Percentiles rank a stretch among this genome's conserved stretches.
phyloP scores from a whole-genome alignment of 1,139 yeast genomes.

The Candida sp. region DNA sequence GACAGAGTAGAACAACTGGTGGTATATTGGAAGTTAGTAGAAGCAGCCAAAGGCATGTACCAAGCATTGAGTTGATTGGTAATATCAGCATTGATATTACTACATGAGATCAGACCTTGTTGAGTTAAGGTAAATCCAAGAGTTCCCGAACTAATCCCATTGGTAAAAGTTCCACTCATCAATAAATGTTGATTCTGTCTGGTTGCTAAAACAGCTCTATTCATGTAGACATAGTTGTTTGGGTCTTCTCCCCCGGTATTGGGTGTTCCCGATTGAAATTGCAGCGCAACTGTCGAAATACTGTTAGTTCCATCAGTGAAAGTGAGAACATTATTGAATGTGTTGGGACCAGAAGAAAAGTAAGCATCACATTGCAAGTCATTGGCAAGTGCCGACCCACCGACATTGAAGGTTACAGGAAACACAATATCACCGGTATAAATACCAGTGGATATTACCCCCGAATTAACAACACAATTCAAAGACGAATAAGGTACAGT shows the following conservation, averaged over 20 bases:
- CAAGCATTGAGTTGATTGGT: constrained; percentile 17
- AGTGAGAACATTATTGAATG: constrained; percentile 10
- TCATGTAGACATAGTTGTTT: background rate
- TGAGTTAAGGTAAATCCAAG: constrained; percentile 13
- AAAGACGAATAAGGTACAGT: constrained; percentile 19
- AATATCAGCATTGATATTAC: constrained; percentile 12
- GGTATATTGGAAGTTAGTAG: constrained; percentile 5
- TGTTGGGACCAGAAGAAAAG: constrained; percentile 19
- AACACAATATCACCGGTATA: constrained; percentile 18
- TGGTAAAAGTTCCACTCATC: constrained; percentile 16
- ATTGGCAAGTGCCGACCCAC: constrained; percentile 14
- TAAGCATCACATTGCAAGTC: constrained; percentile 17
- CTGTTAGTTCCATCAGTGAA: constrained; percentile 23
- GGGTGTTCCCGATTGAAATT: constrained; percentile 6
- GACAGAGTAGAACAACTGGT: constrained; percentile 12
- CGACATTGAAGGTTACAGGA: constrained; percentile 25
- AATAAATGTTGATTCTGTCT: constrained; percentile 9
- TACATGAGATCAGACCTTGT: constrained; percentile 16
- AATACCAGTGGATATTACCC: constrained; percentile 8
- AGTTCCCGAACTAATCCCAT: constrained; percentile 18
- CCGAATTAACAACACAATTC: constrained; percentile 18
- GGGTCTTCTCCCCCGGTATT: background rate
- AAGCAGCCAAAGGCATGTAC: constrained; percentile 10
- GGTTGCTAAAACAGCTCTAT: constrained; percentile 10
- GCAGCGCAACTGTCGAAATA: constrained; percentile 11